These are phyloP conservation scores for Fagopyrum esculentum DNA, from an alignment of 148 eudicot species.

Conservation along the genomic window DNA sequence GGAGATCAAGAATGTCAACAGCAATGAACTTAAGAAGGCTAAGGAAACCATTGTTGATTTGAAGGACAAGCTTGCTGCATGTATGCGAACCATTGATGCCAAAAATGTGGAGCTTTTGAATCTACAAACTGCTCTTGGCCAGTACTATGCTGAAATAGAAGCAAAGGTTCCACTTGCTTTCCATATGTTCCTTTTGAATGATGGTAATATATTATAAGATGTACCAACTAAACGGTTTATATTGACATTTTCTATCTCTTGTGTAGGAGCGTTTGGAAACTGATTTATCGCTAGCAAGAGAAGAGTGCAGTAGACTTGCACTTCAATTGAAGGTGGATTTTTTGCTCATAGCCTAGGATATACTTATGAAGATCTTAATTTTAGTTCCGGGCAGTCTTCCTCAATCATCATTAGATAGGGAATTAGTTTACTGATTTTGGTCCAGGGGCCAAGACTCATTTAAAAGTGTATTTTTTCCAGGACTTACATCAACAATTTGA, in stretches of 20 bases:
- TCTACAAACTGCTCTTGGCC: constrained; percentile 96
- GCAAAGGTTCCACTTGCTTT: constrained; percentile 53
- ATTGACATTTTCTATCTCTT: constrained; percentile 1
- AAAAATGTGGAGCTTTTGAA: constrained; percentile 83
- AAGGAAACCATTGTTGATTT: constrained; percentile 77
- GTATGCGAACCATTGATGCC: constrained; percentile 56
- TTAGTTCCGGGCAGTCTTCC: neutral
- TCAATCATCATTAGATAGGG: neutral
- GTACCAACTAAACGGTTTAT: neutral
- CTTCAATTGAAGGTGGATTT: constrained; percentile 53
- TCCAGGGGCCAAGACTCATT: neutral
- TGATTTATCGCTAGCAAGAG: constrained; percentile 57
- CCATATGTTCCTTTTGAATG: neutral
- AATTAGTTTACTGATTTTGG: neutral
- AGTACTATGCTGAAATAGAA: constrained; percentile 95
- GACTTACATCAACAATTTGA: constrained; percentile 63
- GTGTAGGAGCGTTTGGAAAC: constrained; percentile 75
- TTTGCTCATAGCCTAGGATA: neutral
- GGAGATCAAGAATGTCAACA: constrained; percentile 52
- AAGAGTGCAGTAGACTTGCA: constrained; percentile 61
- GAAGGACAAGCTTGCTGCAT: constrained; percentile 58
- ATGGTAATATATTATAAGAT: neutral
- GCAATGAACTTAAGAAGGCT: constrained; percentile 61
- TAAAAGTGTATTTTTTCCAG: constrained; percentile 29
- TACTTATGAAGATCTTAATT: neutral